Evolutionary conservation across 371 early-diverging fungal genomes (phyloP).

Genomic region (Saksenaea oblongispora): DNA sequence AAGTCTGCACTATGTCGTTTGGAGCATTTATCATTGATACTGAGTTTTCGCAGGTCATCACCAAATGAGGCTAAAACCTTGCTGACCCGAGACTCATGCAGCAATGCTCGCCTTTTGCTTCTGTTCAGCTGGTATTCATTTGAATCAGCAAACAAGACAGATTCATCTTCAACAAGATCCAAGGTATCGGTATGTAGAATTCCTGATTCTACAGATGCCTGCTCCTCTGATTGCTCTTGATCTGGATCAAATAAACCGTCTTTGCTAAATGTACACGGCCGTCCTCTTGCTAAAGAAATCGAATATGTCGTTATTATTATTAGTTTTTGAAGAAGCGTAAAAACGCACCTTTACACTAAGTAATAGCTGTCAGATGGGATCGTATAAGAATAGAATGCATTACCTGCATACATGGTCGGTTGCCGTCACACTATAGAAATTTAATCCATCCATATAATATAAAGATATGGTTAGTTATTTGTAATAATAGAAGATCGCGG

Average conservation of each 20-base stretch:
- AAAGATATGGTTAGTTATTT: not conserved
- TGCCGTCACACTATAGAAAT: conserved; percentile 46
- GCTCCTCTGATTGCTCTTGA: conserved; percentile 4
- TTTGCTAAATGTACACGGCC: conserved; percentile 30
- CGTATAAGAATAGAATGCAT: not conserved
- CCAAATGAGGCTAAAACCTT: conserved; percentile 18
- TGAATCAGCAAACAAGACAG: conserved; percentile 11
- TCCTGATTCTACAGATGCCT: not conserved
- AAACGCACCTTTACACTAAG: conserved; percentile 19
- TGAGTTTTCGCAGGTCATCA: conserved; percentile 19
- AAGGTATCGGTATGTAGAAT: not conserved
- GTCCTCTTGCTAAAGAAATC: conserved; percentile 23
- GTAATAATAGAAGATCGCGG: not conserved
- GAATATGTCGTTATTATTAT: not conserved
- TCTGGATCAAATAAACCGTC: conserved; percentile 26
- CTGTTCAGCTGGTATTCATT: conserved; percentile 16
- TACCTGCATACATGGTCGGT: conserved; percentile 61
- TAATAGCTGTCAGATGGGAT: conserved; percentile 1
- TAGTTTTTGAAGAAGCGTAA: not conserved
- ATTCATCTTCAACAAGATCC: conserved; percentile 7
- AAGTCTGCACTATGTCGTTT: conserved; percentile 5
- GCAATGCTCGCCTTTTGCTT: conserved; percentile 16
- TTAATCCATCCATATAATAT: not conserved
- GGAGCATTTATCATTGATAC: conserved; percentile 18
- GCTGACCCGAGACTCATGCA: conserved; percentile 21